Percentiles rank a stretch among this genome's conserved stretches.
These are phyloP conservation scores for Populus tremula DNA, from an alignment of 345 rosid species.

Conservation along the genomic window DNA sequence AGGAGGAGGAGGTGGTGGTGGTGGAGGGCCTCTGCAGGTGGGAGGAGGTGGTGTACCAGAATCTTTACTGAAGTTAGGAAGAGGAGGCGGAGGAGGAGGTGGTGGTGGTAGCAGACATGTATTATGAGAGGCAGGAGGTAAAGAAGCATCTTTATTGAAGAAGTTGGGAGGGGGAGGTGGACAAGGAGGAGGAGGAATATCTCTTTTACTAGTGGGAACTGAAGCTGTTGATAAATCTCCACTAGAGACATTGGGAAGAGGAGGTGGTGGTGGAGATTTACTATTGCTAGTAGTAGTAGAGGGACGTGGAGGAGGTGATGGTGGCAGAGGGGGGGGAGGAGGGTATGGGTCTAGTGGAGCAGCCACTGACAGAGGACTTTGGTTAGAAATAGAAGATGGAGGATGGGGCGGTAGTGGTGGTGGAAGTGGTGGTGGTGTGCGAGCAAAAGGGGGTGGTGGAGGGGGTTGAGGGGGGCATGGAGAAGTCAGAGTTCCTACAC, in stretches of 20 bases:
- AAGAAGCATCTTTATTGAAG: constrained; percentile 6
- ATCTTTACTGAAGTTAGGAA: constrained; percentile 13
- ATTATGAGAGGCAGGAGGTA: not conserved
- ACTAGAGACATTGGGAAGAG: constrained; percentile 8
- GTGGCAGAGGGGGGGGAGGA: constrained; percentile 16
- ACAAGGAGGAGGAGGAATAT: constrained; percentile 9
- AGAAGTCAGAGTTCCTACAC: constrained; percentile 30
- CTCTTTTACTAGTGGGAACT: constrained; percentile 1
- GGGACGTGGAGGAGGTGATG: constrained; percentile 18
- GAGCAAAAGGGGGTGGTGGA: constrained; percentile 16
- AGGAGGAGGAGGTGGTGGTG: constrained; percentile 31
- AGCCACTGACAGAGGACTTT: not conserved
- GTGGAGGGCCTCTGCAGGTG: constrained; percentile 9
- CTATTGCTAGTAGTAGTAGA: constrained; percentile 6
- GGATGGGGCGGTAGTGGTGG: constrained; percentile 11
- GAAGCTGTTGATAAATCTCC: constrained; percentile 4
- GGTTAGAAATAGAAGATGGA: constrained; percentile 14
- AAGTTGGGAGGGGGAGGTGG: constrained; percentile 25
- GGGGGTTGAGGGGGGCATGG: constrained; percentile 25
- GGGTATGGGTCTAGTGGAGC: not conserved
- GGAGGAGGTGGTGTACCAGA: not conserved
- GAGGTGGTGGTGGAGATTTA: constrained; percentile 13
- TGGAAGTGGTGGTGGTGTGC: constrained; percentile 23
- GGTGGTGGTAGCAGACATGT: constrained; percentile 18
- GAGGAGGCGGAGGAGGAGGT: constrained; percentile 29